Evolutionary conservation across 257 asterid species (phyloP).

Genomic region (Jacaranda mimosifolia): DNA sequence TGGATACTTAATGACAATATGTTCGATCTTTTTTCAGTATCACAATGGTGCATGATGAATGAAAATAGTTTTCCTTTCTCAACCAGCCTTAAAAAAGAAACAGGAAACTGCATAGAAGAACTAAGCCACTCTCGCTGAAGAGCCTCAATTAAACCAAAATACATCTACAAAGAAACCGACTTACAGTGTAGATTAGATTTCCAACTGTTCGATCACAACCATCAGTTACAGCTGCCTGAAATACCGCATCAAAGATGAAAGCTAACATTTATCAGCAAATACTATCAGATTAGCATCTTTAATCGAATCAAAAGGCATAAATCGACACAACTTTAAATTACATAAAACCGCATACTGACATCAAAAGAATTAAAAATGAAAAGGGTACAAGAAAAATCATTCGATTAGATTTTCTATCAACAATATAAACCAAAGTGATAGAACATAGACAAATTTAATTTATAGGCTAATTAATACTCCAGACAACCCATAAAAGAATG

Average conservation of each 20-base stretch:
- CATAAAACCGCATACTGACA: not conserved
- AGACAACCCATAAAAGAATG: no score
- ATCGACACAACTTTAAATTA: not conserved
- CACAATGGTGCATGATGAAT: conserved; percentile 3
- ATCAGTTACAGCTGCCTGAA: conserved; percentile 78
- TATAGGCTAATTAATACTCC: not conserved
- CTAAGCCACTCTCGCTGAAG: conserved; percentile 11
- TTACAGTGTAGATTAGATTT: conserved; percentile 83
- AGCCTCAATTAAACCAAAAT: conserved; percentile 1
- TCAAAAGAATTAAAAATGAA: not conserved
- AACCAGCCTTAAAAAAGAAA: conserved; percentile 7
- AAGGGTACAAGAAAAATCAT: not conserved
- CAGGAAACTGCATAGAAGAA: conserved; percentile 14
- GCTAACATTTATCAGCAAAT: conserved; percentile 12
- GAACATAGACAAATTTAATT: not conserved
- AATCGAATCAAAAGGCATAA: conserved; percentile 14
- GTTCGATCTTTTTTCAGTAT: conserved; percentile 2
- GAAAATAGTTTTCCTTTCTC: not conserved
- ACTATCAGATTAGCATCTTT: not conserved
- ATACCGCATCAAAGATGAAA: conserved; percentile 25
- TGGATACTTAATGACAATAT: not conserved
- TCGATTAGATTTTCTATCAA: not conserved
- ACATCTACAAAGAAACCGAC: conserved; percentile 27
- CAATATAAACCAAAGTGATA: not conserved
- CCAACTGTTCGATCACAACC: conserved; percentile 90